Percentiles rank a stretch among this genome's conserved stretches.
phyloP scores from a whole-genome alignment of 1,284 basidiomycete genomes.

The Porodaedalea pini region DNA sequence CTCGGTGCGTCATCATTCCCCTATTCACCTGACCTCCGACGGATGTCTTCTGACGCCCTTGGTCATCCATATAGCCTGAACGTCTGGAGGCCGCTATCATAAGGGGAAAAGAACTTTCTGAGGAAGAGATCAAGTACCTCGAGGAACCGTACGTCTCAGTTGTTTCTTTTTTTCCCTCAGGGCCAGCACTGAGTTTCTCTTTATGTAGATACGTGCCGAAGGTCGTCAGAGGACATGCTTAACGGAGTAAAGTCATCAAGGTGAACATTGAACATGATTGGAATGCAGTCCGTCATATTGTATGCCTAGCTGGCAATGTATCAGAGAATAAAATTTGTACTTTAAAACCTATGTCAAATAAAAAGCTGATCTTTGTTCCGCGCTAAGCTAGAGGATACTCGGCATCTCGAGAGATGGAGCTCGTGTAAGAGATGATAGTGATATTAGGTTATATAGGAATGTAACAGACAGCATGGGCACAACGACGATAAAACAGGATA shows the following conservation, averaged over 20 bases:
- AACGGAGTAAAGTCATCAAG: background rate
- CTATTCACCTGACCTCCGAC: background rate
- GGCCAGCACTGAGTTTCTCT: background rate
- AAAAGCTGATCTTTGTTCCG: too few relatives aligned
- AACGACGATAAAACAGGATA: too few relatives aligned
- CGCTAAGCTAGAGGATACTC: too few relatives aligned
- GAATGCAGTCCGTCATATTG: too few relatives aligned
- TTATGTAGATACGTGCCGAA: constrained; percentile 2
- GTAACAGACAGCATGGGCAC: too few relatives aligned
- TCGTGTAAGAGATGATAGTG: too few relatives aligned
- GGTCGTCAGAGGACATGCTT: constrained; percentile 2
- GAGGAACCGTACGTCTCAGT: constrained; percentile 22
- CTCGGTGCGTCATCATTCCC: constrained; percentile 13
- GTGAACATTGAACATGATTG: too few relatives aligned
- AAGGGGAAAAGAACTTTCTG: constrained; percentile 19
- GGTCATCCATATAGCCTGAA: constrained; percentile 10
- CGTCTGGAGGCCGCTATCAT: constrained; percentile 19
- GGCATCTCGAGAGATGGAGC: too few relatives aligned
- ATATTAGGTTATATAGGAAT: background rate
- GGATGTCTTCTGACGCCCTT: background rate
- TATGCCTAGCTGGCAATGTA: too few relatives aligned
- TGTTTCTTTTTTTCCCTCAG: background rate
- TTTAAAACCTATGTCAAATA: too few relatives aligned
- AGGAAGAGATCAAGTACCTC: constrained; percentile 26
- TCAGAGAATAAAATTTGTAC: too few relatives aligned